phyloP scores from a whole-genome alignment of 495 filamentous ascomycete species.

The Daldinia loculata region DNA sequence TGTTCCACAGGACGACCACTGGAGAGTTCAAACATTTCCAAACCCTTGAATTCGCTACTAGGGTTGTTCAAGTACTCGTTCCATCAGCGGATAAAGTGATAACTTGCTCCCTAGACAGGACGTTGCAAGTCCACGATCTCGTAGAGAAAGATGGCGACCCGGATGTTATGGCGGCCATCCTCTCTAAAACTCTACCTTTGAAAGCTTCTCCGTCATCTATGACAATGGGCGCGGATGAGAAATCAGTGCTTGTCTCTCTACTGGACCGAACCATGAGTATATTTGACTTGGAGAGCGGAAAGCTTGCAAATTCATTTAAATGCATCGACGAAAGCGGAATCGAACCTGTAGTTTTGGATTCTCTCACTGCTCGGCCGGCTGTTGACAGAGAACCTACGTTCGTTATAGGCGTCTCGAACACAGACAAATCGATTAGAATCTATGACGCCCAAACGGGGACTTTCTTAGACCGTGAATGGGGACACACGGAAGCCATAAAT shows the following conservation, averaged over 20 bases:
- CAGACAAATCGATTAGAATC: slow-evolving; percentile 91
- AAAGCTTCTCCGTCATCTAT: slow-evolving; percentile 90
- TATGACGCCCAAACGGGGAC: slow-evolving; percentile 80
- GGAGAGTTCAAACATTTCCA: slow-evolving; percentile 60
- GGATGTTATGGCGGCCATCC: slow-evolving; percentile 77
- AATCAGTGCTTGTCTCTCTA: slow-evolving; percentile 75
- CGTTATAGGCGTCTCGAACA: slow-evolving; percentile 85
- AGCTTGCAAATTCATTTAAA: slow-evolving; percentile 76
- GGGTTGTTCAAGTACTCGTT: slow-evolving; percentile 59
- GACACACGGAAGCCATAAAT: slow-evolving; percentile 91
- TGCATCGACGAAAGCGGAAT: slow-evolving; percentile 77
- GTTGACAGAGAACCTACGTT: slow-evolving; percentile 55
- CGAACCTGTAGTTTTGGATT: slow-evolving; percentile 84
- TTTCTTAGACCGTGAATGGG: slow-evolving; percentile 88
- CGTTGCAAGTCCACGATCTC: slow-evolving; percentile 79
- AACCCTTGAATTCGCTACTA: slow-evolving; percentile 58
- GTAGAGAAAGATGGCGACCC: slow-evolving; percentile 73
- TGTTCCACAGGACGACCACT: slow-evolving; percentile 70
- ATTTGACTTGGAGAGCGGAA: slow-evolving; percentile 78
- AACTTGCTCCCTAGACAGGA: slow-evolving; percentile 89
- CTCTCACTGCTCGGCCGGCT: slow-evolving; percentile 68
- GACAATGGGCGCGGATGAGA: slow-evolving; percentile 68
- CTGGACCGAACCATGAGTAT: slow-evolving; percentile 81
- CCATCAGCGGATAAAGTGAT: slow-evolving; percentile 68
- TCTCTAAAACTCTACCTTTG: slow-evolving; percentile 75